Base-by-base conservation (phyloP, 495 filamentous ascomycete genomes). In the Penicillium atrosanguineum region DNA sequence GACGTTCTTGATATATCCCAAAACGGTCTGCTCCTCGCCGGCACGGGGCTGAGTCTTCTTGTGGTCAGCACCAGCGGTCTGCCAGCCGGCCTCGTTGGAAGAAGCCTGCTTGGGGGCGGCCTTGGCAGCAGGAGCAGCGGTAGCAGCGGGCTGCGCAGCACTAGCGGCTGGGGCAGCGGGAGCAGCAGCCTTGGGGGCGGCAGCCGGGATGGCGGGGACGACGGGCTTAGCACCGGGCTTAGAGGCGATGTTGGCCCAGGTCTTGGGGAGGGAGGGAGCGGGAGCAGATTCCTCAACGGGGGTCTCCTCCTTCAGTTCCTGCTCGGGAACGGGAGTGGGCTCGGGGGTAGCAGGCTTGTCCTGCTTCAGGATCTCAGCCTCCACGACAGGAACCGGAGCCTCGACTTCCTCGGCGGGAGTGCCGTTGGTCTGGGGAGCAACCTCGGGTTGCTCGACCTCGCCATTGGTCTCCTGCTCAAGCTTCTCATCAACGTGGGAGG, bases 1-100 rank as follows among this genome's bases (percentile, higher is more conserved):
- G 28, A 97, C 92, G 59, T 91, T 95, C 79, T 94, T 95, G 65
- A 97, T 87, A 65, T 96, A 97, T 15, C 83, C 95, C 53, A 87
- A 76, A 39, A 87, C 83, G 45, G 80, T 81, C 48, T 85, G 82
- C 52, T 89, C 85, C 59, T 89, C 86, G 26, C 68, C 57, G 37
- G 79, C 69, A 51, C 89, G 82, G 50, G 83, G 81, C 71, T 92
- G 89, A 44, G 85, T 83, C 75, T 93, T 93, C 63, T 85, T 86
- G 75, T 92, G 86, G 47, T 85, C 83, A 44, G 72, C 68, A 37
- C 86, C 87, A 36, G 90, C 90, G 48, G 88, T 90, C 64, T 93
- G 90, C 88, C 91, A 96, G 44, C 83, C 86, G 52, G 74, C 61
- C 41, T 79, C 77, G 38, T 66, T 74, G 23, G 74, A 67, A 34